Evolutionary conservation across 352 stramenopile species (phyloP).

Genomic region (Globisporangium canariense): DNA sequence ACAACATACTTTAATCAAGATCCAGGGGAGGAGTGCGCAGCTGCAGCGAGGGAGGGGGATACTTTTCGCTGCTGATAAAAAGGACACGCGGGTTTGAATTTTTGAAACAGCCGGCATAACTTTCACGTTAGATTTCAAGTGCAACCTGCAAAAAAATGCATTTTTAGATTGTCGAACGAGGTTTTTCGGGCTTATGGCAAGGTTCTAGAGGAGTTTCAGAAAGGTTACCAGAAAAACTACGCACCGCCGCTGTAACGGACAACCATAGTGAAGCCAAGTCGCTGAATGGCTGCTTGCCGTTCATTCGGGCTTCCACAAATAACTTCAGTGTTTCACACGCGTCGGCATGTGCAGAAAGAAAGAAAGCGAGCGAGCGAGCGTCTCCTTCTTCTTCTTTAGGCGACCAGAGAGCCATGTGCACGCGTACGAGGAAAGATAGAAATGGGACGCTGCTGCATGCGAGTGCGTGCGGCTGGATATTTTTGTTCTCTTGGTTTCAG

Average conservation of each 20-base stretch:
- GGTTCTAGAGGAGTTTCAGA: background rate
- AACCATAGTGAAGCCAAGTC: slow-evolving; percentile 12
- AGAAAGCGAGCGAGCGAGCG: background rate
- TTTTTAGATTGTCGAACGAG: background rate
- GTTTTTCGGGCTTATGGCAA: background rate
- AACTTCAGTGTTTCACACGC: background rate
- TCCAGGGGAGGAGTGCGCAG: background rate
- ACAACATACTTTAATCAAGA: background rate
- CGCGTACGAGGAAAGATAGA: background rate
- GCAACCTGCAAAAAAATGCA: background rate
- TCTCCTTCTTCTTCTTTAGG: background rate
- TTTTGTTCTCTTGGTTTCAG: background rate
- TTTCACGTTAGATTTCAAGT: slow-evolving; percentile 4
- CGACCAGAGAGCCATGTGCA: background rate
- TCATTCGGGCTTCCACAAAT: background rate
- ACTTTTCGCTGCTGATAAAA: slow-evolving; percentile 10
- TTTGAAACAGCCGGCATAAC: slow-evolving; percentile 25
- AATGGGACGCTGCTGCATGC: background rate
- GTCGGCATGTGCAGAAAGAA: background rate
- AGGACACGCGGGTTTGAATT: slow-evolving; percentile 32
- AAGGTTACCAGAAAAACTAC: background rate
- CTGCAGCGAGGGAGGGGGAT: slow-evolving; percentile 5
- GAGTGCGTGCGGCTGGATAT: background rate
- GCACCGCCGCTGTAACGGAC: background rate
- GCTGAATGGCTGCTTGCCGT: background rate